These are phyloP conservation scores for Phaeosphaeria sp. DNA, from an alignment of 2,329 filamentous ascomycete species.

Conservation along the genomic window DNA sequence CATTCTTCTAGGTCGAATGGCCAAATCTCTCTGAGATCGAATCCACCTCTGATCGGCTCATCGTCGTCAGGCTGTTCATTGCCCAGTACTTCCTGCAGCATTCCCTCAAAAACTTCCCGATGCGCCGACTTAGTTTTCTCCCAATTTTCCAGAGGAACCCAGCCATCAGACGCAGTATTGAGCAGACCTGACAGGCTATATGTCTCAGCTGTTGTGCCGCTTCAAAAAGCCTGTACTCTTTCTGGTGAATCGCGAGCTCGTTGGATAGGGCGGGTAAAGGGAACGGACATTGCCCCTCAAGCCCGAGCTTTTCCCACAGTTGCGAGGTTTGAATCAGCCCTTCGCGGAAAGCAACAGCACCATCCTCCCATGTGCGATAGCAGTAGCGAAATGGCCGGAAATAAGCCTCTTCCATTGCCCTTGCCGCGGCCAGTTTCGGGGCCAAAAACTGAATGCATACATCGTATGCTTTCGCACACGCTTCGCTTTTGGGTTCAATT, in stretches of 20 bases:
- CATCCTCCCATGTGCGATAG: conserved; percentile 52
- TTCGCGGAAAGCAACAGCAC: conserved; percentile 48
- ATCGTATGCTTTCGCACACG: conserved; percentile 45
- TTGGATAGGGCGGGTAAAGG: conserved; percentile 26
- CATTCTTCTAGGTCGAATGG: conserved; percentile 41
- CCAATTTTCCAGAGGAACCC: conserved; percentile 46
- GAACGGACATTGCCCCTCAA: conserved; percentile 45
- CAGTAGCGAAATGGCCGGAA: conserved; percentile 51
- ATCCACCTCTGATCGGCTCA: conserved; percentile 43
- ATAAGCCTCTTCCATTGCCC: conserved; percentile 46
- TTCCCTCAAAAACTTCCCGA: conserved; percentile 38
- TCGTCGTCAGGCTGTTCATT: conserved; percentile 40
- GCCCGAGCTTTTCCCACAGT: conserved; percentile 49
- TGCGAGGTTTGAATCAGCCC: conserved; percentile 50
- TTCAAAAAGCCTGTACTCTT: conserved; percentile 42
- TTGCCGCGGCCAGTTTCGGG: conserved; percentile 39
- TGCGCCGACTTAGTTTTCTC: conserved; percentile 39
- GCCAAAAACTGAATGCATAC: conserved; percentile 36
- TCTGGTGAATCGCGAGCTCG: conserved; percentile 34
- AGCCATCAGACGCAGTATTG: conserved; percentile 45
- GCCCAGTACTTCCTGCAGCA: conserved; percentile 39
- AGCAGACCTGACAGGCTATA: conserved; percentile 39
- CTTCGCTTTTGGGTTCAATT: conserved; percentile 30
- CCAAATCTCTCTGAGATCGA: conserved; percentile 44
- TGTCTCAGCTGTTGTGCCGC: conserved; percentile 40